phyloP scores from a whole-genome alignment of 2,329 filamentous ascomycete genomes.

The Chrysoporthe deuterocubensis region DNA sequence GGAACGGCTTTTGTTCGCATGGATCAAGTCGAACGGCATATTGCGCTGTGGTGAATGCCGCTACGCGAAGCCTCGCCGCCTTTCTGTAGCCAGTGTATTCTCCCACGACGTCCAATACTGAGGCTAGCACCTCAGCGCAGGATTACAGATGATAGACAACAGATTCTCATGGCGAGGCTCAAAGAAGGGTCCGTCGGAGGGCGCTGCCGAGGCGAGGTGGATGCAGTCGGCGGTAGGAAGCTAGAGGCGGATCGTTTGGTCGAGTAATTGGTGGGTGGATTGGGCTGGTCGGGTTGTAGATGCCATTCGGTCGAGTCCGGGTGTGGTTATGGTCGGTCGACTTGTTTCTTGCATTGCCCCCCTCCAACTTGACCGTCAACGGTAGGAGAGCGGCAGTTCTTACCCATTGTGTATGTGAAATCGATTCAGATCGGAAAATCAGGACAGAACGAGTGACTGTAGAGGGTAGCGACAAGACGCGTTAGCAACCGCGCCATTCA shows the following conservation, averaged over 20 bases:
- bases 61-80: conserved; percentile 48
- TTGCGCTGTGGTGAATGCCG: conserved; percentile 37
- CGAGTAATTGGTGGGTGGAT: neutral
- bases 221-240: neutral
- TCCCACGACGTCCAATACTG: neutral
- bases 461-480: neutral
- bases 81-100: conserved; percentile 29
- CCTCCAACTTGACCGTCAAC: neutral
- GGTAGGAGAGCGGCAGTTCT: conserved; percentile 13
- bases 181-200: conserved; percentile 1
- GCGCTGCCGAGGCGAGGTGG: neutral
- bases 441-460: conserved; percentile 30
- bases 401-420: conserved; percentile 29
- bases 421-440: conserved; percentile 23
- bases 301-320: neutral
- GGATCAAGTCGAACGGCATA: conserved; percentile 48
- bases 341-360: conserved; percentile 26
- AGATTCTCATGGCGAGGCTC: neutral
- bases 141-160: conserved; percentile 2
- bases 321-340: conserved; percentile 3
- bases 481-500: conserved; percentile 24
- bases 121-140: neutral
- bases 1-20: conserved; percentile 49
- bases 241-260: neutral
- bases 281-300: neutral